Evolutionary conservation across 2,329 filamentous ascomycete genomes (phyloP).

Genomic region (Gremmenia infestans): DNA sequence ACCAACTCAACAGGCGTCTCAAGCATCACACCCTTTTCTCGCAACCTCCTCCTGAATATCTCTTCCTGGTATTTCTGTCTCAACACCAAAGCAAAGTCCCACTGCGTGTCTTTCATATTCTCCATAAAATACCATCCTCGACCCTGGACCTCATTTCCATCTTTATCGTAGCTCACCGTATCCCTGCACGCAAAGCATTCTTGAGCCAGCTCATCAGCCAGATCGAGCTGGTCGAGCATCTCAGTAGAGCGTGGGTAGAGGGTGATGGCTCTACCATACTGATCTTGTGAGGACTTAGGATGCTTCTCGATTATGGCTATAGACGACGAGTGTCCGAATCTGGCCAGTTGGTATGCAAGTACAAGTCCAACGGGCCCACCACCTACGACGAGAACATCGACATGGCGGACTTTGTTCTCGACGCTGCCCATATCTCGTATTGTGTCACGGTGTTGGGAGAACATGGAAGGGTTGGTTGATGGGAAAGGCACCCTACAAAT

Average conservation of each 20-base stretch:
- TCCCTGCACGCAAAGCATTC: conserved; percentile 47
- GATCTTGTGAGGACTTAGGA: conserved; percentile 43
- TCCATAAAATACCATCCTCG: conserved; percentile 50
- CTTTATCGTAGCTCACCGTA: conserved; percentile 43
- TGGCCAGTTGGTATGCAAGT: conserved; percentile 42
- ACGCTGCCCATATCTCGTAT: conserved; percentile 14
- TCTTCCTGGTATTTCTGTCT: conserved; percentile 52
- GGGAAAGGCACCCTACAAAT: no score
- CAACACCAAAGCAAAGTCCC: conserved; percentile 48
- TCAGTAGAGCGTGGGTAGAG: conserved; percentile 47
- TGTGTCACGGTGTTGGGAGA: neutral
- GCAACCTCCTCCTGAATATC: conserved; percentile 42
- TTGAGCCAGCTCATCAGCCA: conserved; percentile 46
- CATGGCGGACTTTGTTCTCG: conserved; percentile 18
- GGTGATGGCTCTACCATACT: conserved; percentile 50
- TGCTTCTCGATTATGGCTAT: conserved; percentile 46
- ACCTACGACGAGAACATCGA: conserved; percentile 38
- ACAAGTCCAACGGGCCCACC: conserved; percentile 41
- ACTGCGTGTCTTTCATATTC: conserved; percentile 46
- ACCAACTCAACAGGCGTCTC: conserved; percentile 18
- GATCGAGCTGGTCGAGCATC: conserved; percentile 47
- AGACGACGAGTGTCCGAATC: conserved; percentile 32
- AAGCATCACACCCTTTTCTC: conserved; percentile 20
- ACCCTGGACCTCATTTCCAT: conserved; percentile 41
- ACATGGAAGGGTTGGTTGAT: neutral